A percentile compares a stretch with the other conserved stretches of the same genome.
Evolutionary conservation across 2,329 filamentous ascomycete genomes (phyloP).

Genomic region (Colletotrichum magnum): DNA sequence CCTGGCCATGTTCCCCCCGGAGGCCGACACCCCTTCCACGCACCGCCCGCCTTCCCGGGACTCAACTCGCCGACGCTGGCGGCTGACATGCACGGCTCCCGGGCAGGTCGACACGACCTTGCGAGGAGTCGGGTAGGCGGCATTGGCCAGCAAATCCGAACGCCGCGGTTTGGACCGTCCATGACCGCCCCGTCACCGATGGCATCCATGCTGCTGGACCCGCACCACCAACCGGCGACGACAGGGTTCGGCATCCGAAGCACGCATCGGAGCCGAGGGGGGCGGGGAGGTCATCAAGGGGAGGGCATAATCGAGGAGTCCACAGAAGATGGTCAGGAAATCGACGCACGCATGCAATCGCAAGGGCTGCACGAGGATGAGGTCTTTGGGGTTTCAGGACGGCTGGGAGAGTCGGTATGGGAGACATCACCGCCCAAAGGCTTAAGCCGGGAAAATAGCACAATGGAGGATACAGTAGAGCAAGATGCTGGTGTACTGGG

Average conservation of each 20-base stretch:
- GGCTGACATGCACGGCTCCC: slow-evolving; percentile 69
- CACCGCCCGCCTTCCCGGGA: slow-evolving; percentile 81
- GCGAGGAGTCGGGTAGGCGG: slow-evolving; percentile 56
- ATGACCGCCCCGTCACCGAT: slow-evolving; percentile 74
- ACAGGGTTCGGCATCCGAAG: slow-evolving; percentile 62
- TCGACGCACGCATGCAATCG: slow-evolving; percentile 57
- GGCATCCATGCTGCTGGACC: slow-evolving; percentile 81
- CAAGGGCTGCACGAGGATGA: slow-evolving; percentile 72
- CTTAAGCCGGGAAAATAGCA: slow-evolving; percentile 67
- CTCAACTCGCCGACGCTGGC: slow-evolving; percentile 74
- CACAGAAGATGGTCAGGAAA: slow-evolving; percentile 60
- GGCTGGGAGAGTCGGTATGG: slow-evolving; percentile 72
- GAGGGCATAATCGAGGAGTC: slow-evolving; percentile 71
- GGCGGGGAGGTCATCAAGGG: slow-evolving; percentile 61
- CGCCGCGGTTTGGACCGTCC: slow-evolving; percentile 60
- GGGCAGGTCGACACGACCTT: slow-evolving; percentile 62
- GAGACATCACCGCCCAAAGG: slow-evolving; percentile 68
- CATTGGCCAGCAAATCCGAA: slow-evolving; percentile 52
- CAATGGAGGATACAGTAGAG: slow-evolving; percentile 58
- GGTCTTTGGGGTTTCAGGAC: slow-evolving; percentile 66
- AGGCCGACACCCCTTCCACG: slow-evolving; percentile 74
- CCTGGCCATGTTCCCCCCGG: slow-evolving; percentile 72
- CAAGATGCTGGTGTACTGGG: slow-evolving; percentile 69
- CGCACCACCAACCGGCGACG: slow-evolving; percentile 78
- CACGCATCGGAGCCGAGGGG: slow-evolving; percentile 60